phyloP scores from a whole-genome alignment of 495 filamentous ascomycete species.

The Terfezia boudieri region DNA sequence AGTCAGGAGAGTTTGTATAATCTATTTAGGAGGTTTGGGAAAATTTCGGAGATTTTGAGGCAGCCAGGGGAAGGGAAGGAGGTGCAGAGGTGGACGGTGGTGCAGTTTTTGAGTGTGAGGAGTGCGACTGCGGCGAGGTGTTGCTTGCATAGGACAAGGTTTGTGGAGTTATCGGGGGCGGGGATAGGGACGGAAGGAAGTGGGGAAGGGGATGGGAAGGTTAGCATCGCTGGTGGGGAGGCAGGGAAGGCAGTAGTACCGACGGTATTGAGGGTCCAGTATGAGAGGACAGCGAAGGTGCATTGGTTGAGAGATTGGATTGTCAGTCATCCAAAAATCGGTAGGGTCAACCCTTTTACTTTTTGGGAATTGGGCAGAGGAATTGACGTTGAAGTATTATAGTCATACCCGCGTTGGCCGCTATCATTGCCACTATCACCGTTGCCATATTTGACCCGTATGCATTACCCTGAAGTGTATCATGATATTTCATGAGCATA shows the following conservation, averaged over 20 bases:
- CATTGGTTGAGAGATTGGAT: slow-evolving; percentile 77
- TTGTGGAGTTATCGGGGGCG: slow-evolving; percentile 47
- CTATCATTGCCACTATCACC: slow-evolving; percentile 58
- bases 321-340: slow-evolving; percentile 60
- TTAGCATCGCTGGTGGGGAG: slow-evolving; percentile 5
- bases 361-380: not conserved
- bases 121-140: slow-evolving; percentile 66
- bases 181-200: slow-evolving; percentile 35
- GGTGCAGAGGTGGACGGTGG: slow-evolving; percentile 49
- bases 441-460: slow-evolving; percentile 75
- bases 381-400: not conserved
- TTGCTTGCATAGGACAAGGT: slow-evolving; percentile 56
- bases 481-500: not conserved
- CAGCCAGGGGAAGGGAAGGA: slow-evolving; percentile 71
- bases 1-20: slow-evolving; percentile 70
- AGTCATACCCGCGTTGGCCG: slow-evolving; percentile 61
- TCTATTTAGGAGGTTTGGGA: slow-evolving; percentile 77
- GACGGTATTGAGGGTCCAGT: slow-evolving; percentile 45
- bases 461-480: not conserved
- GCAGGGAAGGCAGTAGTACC: slow-evolving; percentile 33
- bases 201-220: slow-evolving; percentile 56
- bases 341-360: not conserved
- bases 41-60: slow-evolving; percentile 53
- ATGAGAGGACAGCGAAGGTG: slow-evolving; percentile 50
- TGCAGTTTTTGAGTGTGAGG: slow-evolving; percentile 49